phyloP scores from a whole-genome alignment of 441 rosid genomes.

The Jatropha podagrica region DNA sequence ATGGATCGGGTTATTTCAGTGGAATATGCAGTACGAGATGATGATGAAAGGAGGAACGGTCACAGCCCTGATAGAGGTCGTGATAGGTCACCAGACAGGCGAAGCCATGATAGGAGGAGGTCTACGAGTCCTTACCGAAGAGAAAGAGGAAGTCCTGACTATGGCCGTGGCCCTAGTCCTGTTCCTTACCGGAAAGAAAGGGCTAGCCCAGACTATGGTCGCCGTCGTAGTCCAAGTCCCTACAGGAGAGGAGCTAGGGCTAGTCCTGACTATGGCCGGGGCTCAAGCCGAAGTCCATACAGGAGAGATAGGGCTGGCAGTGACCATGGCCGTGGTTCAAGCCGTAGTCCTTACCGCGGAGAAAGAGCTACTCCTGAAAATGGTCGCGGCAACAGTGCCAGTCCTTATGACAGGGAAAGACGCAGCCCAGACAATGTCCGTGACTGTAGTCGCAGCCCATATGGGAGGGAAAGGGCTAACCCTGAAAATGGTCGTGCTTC shows the following conservation, averaged over 20 bases:
- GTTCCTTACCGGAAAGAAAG: conserved; percentile 56
- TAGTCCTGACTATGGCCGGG: conserved; percentile 55
- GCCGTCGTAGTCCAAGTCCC: conserved; percentile 58
- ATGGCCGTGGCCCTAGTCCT: conserved; percentile 66
- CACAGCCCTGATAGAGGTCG: conserved; percentile 75
- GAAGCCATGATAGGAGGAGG: conserved; percentile 56
- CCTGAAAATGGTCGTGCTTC: conserved; percentile 38
- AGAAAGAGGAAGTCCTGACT: conserved; percentile 88
- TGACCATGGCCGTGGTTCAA: conserved; percentile 38
- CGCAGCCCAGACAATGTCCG: conserved; percentile 38
- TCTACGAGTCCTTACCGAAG: conserved; percentile 83
- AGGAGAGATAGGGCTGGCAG: conserved; percentile 52
- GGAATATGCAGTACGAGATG: conserved; percentile 89
- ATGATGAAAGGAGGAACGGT: conserved; percentile 69
- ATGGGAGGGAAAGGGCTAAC: conserved; percentile 38
- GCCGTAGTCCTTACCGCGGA: conserved; percentile 45
- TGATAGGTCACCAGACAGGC: conserved; percentile 65
- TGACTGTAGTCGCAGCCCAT: conserved; percentile 36
- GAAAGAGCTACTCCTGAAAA: conserved; percentile 44
- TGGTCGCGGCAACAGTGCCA: conserved; percentile 42
- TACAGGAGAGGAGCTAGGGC: conserved; percentile 43
- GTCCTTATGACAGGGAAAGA: conserved; percentile 46
- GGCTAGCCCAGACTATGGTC: conserved; percentile 64
- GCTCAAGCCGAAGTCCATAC: conserved; percentile 44
- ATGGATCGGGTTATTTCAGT: conserved; percentile 88